Base-by-base conservation (phyloP, 2,329 filamentous ascomycete genomes). In the Ophiostoma ulmi region DNA sequence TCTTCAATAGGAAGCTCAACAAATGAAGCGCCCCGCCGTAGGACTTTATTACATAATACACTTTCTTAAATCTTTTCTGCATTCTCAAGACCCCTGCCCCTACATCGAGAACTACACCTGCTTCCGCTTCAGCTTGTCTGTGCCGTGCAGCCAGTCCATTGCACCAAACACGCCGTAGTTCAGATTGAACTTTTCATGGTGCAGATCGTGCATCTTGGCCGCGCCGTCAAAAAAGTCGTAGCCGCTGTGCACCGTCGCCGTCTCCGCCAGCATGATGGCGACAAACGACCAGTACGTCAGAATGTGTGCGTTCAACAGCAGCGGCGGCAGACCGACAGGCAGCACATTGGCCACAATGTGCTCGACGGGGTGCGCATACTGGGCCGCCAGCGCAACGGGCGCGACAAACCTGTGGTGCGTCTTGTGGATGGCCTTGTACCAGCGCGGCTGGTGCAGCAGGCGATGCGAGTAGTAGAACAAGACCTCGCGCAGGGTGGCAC, bases 281-380 rank as follows among this genome's bases (percentile, higher is more conserved):
- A 86, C 72, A 72, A 85, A 87, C 0, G 76, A 73, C 83, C 83
- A 86, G 75, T 84, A 80, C 0, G 84, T 85, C n/a, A 87, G 58
- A 5, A 87, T 77, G 72, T 88, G 85, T 1, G 81, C 77, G 3
- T 77, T 72, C 17, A 86, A 74, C 0, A 85, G n/a, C 10, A 58
- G 52, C 10, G 52, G 52, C 2, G 52, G 52, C 5, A 58, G n/a
- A 22, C 52, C 52, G 22, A 58, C 52, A 5, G 52, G 52, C 52
- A 58, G 52, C 22, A 58, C 52, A 10, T 58, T 58, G 2, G 67
- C 83, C 13, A 86, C 70, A 3, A 88, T 72, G 74, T 87, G 84
- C 76, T 88, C 86, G n/a, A 84, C 71, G 0, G 85, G 85, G 73
- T 87, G 85, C 0, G 85, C 84, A 73, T 86, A 88, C 73, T 87